Conservation (phyloP, 2,329 filamentous ascomycete genomes). For the Sordariomycetes sp. region DNA sequence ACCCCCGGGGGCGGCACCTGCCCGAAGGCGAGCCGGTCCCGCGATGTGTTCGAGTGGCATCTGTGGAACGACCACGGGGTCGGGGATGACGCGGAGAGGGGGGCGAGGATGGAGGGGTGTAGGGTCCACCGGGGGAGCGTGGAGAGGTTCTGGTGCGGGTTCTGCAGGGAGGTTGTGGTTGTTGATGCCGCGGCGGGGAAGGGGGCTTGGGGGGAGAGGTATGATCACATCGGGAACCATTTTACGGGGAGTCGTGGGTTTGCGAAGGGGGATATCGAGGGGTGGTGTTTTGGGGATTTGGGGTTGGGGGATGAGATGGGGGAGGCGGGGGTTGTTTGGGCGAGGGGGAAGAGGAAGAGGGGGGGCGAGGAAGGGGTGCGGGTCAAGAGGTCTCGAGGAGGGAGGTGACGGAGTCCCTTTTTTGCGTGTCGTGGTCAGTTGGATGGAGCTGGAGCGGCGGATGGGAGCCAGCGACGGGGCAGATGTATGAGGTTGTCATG, state of each 20-base stretch:
- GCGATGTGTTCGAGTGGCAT: conserved; percentile 48
- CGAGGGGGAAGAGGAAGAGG: neutral
- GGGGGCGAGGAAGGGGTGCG: neutral
- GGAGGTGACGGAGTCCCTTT: neutral
- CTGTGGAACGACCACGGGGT: conserved; percentile 36
- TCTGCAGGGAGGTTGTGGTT: conserved; percentile 48
- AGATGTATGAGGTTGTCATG: too few relatives aligned
- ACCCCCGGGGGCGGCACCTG: conserved; percentile 27
- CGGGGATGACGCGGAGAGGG: conserved; percentile 15
- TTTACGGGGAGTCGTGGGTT: conserved; percentile 37
- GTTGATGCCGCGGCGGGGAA: neutral
- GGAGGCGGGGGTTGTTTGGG: neutral
- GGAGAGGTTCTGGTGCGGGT: conserved; percentile 74
- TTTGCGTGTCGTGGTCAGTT: neutral
- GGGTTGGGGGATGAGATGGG: neutral
- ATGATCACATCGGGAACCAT: conserved; percentile 65
- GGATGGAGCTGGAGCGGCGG: neutral
- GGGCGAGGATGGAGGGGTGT: conserved; percentile 34
- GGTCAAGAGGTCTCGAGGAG: neutral
- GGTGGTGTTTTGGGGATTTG: conserved; percentile 36
- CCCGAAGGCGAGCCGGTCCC: conserved; percentile 41
- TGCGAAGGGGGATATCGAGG: conserved; percentile 28
- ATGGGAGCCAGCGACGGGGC: too few relatives aligned
- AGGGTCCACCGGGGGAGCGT: conserved; percentile 53
- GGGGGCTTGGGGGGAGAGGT: conserved; percentile 40